These are phyloP conservation scores for Melanomma pulvis-pyrius DNA, from an alignment of 495 filamentous ascomycete species.

Conservation along the genomic window DNA sequence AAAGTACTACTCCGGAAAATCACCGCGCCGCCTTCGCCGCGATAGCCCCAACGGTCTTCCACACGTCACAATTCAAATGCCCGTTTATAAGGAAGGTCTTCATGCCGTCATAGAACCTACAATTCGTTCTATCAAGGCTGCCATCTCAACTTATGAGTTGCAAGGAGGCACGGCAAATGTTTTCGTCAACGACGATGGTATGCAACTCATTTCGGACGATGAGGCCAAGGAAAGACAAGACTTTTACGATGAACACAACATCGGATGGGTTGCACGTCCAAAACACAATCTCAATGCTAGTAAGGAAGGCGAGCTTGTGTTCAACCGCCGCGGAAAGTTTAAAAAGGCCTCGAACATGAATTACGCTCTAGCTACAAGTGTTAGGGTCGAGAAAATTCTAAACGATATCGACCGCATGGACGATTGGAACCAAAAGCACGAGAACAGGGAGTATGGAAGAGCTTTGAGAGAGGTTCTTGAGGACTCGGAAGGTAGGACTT, in stretches of 20 bases:
- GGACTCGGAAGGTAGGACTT: constrained; percentile 38
- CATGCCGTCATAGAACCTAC: constrained; percentile 64
- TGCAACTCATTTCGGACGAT: constrained; percentile 52
- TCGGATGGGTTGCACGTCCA: constrained; percentile 50
- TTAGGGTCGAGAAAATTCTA: constrained; percentile 63
- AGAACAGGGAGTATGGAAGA: constrained; percentile 38
- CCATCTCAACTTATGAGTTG: constrained; percentile 69
- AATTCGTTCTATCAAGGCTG: constrained; percentile 62
- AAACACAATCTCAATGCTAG: constrained; percentile 57
- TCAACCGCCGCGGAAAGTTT: constrained; percentile 67
- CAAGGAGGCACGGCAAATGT: constrained; percentile 56
- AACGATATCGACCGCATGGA: constrained; percentile 35
- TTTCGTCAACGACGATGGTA: constrained; percentile 56
- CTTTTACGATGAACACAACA: constrained; percentile 54
- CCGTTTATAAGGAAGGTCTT: constrained; percentile 75
- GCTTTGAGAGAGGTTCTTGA: constrained; percentile 37
- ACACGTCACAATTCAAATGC: constrained; percentile 75
- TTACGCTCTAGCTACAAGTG: constrained; percentile 62
- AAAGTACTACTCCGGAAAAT: constrained; percentile 62
- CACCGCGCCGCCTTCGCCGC: constrained; percentile 55
- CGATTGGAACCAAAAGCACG: constrained; percentile 41
- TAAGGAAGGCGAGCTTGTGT: constrained; percentile 43
- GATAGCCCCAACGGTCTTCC: constrained; percentile 51
- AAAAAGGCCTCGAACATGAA: constrained; percentile 80
- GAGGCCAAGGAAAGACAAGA: constrained; percentile 61